These are phyloP conservation scores for Croton setiger DNA, from an alignment of 441 rosid genomes.

Conservation along the genomic window DNA sequence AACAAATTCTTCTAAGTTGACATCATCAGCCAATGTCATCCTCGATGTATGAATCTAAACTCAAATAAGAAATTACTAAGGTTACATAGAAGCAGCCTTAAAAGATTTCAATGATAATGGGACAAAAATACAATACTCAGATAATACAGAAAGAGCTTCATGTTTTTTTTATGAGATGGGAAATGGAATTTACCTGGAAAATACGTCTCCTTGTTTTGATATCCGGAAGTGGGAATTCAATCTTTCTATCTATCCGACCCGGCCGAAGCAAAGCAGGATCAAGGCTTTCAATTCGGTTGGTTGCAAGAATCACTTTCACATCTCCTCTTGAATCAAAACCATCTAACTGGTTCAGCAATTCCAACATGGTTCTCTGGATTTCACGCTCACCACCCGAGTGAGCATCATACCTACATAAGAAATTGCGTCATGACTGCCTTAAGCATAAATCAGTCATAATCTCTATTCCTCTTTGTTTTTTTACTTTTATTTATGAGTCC, in stretches of 20 bases:
- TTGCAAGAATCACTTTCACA: conserved; percentile 87
- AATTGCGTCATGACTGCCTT: neutral
- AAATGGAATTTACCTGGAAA: conserved; percentile 57
- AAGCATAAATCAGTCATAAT: conserved; percentile 5
- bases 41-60: conserved; percentile 88
- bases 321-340: conserved; percentile 96
- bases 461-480: conserved; percentile 11
- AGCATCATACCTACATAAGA: conserved; percentile 58
- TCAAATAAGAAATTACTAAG: conserved; percentile 1
- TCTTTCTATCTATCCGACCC: conserved; percentile 92
- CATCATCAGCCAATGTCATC: conserved; percentile 95
- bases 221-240: conserved; percentile 97
- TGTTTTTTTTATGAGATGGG: neutral
- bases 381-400: conserved; percentile 95
- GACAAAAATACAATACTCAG: too few species aligned
- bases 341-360: conserved; percentile 80
- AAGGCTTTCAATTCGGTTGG: conserved; percentile 83
- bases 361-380: conserved; percentile 93
- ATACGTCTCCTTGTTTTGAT: conserved; percentile 93
- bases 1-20: conserved; percentile 96
- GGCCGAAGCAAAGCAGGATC: conserved; percentile 99
- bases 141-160: neutral
- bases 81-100: neutral
- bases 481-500: neutral
- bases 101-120: conserved; percentile 8